phyloP scores from a whole-genome alignment of 352 stramenopile species.

The Phytophthora macrochlamydospora region DNA sequence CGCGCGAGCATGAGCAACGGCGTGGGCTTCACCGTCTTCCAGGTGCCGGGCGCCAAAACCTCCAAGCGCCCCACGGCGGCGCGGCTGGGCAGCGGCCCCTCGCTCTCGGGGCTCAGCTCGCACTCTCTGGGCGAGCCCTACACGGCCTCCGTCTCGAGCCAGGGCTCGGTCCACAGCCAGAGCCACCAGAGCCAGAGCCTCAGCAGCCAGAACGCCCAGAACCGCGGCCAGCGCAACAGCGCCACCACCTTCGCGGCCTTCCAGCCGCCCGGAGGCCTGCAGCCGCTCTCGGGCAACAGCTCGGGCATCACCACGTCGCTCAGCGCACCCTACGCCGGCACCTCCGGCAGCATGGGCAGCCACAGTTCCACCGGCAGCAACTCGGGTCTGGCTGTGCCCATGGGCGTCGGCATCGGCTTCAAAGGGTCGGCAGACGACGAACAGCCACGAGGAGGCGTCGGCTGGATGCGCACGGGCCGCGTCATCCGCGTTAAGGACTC shows the following conservation, averaged over 20 bases:
- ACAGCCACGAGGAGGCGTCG: conserved; percentile 47
- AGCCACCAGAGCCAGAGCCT: neutral
- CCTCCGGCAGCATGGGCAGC: conserved; percentile 29
- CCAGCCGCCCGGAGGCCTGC: conserved; percentile 31
- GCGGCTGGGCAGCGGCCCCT: conserved; percentile 26
- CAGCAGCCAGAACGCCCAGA: neutral
- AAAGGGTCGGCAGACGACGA: conserved; percentile 32
- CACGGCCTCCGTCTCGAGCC: conserved; percentile 11
- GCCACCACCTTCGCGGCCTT: conserved; percentile 43
- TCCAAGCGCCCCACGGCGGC: conserved; percentile 25
- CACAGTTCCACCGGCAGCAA: conserved; percentile 32
- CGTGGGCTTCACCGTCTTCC: conserved; percentile 72
- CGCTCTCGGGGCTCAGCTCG: conserved; percentile 19
- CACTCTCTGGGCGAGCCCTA: conserved; percentile 30
- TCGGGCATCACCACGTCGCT: conserved; percentile 19
- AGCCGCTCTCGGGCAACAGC: conserved; percentile 21
- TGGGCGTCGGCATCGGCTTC: conserved; percentile 33
- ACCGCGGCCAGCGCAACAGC: conserved; percentile 42
- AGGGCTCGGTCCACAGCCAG: conserved; percentile 8
- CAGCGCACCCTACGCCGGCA: conserved; percentile 27
- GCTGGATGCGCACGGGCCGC: conserved; percentile 73
- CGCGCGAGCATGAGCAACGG: conserved; percentile 34
- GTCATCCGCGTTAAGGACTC: conserved; percentile 78
- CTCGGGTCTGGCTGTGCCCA: conserved; percentile 26
- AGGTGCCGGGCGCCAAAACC: conserved; percentile 55